These are phyloP conservation scores for Puccinellia tenuiflora DNA, from an alignment of 176 grass and related monocot species.

Conservation along the genomic window DNA sequence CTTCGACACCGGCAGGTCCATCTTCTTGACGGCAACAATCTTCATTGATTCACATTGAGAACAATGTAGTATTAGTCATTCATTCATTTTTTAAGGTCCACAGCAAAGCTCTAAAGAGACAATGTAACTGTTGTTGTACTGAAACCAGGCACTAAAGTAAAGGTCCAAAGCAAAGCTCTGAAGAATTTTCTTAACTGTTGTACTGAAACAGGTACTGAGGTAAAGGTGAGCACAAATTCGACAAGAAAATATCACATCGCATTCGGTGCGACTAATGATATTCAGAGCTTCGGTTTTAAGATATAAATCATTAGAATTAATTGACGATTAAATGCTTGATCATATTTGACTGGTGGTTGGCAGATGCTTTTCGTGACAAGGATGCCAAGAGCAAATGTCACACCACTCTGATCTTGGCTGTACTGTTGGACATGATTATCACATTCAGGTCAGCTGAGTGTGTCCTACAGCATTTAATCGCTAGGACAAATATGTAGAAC, in stretches of 20 bases:
- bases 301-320: constrained; percentile 3
- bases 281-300: neutral
- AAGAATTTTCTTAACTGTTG: no score
- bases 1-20: constrained; percentile 68
- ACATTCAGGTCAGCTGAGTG: neutral
- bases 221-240: no score
- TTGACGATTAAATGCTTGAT: neutral
- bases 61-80: neutral
- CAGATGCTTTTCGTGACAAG: constrained; percentile 21
- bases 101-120: neutral
- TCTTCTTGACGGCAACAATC: constrained; percentile 97
- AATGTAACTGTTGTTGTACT: neutral
- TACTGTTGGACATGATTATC: constrained; percentile 2
- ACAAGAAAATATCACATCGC: no score
- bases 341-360: constrained; percentile 37
- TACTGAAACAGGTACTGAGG: no score
- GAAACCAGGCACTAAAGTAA: neutral
- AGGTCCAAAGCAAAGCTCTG: no score
- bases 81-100: neutral
- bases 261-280: neutral
- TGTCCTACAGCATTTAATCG: constrained; percentile 7
- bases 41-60: constrained; percentile 32
- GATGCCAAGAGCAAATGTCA: constrained; percentile 21
- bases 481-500: neutral
- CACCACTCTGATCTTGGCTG: constrained; percentile 24